Evolutionary conservation across 176 grass and related monocot genomes (phyloP).

Genomic region (Chrysopogon serrulatus): DNA sequence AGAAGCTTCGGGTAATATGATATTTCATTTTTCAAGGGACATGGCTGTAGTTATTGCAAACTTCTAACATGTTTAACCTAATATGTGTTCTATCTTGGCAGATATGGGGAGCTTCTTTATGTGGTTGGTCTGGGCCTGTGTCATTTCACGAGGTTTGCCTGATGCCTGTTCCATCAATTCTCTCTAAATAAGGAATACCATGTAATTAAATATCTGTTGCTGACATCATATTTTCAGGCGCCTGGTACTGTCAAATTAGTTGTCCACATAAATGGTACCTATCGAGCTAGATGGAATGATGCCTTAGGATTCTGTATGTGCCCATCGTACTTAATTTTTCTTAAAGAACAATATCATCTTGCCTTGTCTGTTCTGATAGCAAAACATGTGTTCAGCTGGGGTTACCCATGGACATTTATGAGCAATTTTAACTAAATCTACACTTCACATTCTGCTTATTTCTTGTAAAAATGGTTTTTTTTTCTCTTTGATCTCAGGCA

Average conservation of each 20-base stretch:
- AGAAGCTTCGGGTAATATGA: constrained; percentile 87
- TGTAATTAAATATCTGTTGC: neutral
- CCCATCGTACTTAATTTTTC: constrained; percentile 5
- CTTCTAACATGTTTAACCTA: neutral
- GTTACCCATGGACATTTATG: neutral
- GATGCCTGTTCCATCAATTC: constrained; percentile 8
- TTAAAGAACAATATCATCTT: neutral
- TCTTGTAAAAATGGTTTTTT: constrained; percentile 18
- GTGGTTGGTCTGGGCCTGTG: constrained; percentile 81
- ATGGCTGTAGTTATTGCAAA: constrained; percentile 27
- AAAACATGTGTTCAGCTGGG: constrained; percentile 1
- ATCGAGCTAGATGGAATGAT: constrained; percentile 76
- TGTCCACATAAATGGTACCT: constrained; percentile 87
- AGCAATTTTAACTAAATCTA: neutral
- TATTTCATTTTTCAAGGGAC: constrained; percentile 23
- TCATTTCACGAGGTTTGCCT: constrained; percentile 75
- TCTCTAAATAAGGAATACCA: neutral
- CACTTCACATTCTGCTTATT: constrained; percentile 2
- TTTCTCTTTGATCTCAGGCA: constrained; percentile 55
- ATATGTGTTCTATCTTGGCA: constrained; percentile 37
- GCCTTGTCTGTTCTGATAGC: neutral
- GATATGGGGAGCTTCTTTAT: constrained; percentile 85
- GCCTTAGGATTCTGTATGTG: constrained; percentile 87
- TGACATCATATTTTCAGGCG: constrained; percentile 51
- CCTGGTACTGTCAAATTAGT: constrained; percentile 45